These are phyloP conservation scores for Cyberlindnera veronae DNA, from an alignment of 805 yeast genomes.

Conservation along the genomic window DNA sequence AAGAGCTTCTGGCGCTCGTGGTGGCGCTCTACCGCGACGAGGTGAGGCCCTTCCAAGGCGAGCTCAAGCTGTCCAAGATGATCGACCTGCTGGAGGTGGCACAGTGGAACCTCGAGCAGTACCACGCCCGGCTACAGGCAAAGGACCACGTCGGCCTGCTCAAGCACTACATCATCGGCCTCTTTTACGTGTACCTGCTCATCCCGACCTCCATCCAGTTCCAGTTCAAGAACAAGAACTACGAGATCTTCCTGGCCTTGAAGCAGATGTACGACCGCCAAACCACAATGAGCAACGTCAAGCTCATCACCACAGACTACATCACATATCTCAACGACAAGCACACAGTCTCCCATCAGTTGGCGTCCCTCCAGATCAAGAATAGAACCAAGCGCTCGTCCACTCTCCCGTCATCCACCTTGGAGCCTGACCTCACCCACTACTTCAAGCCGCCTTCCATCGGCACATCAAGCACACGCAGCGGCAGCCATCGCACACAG, in stretches of 20 bases:
- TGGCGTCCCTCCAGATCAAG: slow-evolving; percentile 6
- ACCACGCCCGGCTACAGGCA: slow-evolving; percentile 19
- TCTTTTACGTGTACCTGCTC: slow-evolving; percentile 34
- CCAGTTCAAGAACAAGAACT: slow-evolving; percentile 37
- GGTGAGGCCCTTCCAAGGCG: slow-evolving; percentile 30
- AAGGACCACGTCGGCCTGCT: slow-evolving; percentile 29
- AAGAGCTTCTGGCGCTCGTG: slow-evolving; percentile 31
- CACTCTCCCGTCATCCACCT: slow-evolving; percentile 27
- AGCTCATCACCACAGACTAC: slow-evolving; percentile 32
- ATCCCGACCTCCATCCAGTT: slow-evolving; percentile 40
- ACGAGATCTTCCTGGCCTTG: slow-evolving; percentile 34
- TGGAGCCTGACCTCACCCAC: slow-evolving; percentile 17
- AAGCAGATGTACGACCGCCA: slow-evolving; percentile 35
- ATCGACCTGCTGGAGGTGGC: slow-evolving; percentile 37
- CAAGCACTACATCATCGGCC: slow-evolving; percentile 34
- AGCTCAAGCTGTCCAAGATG: slow-evolving; percentile 33
- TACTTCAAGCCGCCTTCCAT: slow-evolving; percentile 8
- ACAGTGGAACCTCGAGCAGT: slow-evolving; percentile 32
- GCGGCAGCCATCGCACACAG: not conserved
- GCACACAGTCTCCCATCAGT: slow-evolving; percentile 3
- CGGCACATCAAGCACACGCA: slow-evolving; percentile 3
- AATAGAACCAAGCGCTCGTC: slow-evolving; percentile 29
- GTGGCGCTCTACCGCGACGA: slow-evolving; percentile 32
- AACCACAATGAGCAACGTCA: slow-evolving; percentile 38
- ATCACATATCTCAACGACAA: slow-evolving; percentile 28